Evolutionary conservation across 371 early-diverging fungal genomes (phyloP), one percentile per base, ranked within the genome.

Genomic region (Catenaria anguillulae): DNA sequence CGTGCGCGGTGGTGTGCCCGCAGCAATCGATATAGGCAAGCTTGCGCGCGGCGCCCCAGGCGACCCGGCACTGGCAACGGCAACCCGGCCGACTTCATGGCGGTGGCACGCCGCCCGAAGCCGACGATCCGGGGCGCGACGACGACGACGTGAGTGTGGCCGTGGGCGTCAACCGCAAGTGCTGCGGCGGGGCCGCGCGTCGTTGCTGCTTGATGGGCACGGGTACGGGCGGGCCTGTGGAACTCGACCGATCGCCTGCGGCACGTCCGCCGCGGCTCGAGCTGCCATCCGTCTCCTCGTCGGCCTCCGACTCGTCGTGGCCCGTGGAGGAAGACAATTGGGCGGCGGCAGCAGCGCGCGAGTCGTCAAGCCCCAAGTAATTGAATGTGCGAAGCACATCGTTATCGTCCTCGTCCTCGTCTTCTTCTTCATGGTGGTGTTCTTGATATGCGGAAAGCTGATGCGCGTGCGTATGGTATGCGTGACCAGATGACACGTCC

Each of bases 361-460:
- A 6, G 31, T 58, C 58, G 43, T 58, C 58, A 26, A 58, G 6
- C 2, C 58, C 58, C 0, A 58, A 23, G 36, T 15, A 58, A 31
- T 33, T 58, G 58, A 58, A 58, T 10, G 58, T 58, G 24, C 58
- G 24, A 17, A 58, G 40, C 1, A 58, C 36, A 6, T 50, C 52
- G 31, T 50, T 31, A 17, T 24, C 52, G 17, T 26, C 15, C 15
- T 17, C 17, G 13, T 40, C 29, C 21, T 42, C 42, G 56, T 13
- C 13, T 33, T 19, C n/a, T 35, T 8, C 26, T 34, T 19, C 5
- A 50, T 6, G 52, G 52, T 15, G 15, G 29, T 15, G 31, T 29
- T 8, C 26, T 4, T 21, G 45, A 3, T 8, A 2, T 43, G 10
- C 10, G 45, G 45, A 3, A 17, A 19, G 45, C 45, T n/a, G n/a